A percentile compares a stretch with the other conserved stretches of the same genome.
These are phyloP conservation scores for Trichoderma harzianum DNA, from an alignment of 2,329 filamentous ascomycete species.

Conservation along the genomic window DNA sequence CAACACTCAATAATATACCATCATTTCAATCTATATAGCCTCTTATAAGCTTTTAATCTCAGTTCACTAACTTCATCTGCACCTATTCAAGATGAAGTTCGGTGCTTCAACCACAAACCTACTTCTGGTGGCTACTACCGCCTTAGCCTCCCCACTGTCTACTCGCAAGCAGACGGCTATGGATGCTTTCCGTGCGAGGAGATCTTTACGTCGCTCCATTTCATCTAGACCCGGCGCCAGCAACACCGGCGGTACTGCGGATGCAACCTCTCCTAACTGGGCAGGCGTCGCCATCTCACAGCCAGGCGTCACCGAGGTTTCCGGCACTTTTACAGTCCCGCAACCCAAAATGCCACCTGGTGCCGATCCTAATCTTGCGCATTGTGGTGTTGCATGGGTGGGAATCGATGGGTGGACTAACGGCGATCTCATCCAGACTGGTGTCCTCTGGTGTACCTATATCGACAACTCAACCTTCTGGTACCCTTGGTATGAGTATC, in stretches of 20 bases:
- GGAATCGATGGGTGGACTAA: constrained; percentile 4
- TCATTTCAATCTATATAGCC: neutral
- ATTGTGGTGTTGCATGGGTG: constrained; percentile 7
- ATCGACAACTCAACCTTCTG: neutral
- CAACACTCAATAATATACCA: neutral
- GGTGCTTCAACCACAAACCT: neutral
- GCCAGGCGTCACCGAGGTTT: neutral
- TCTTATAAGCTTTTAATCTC: neutral
- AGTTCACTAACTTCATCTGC: neutral
- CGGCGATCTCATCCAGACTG: constrained; percentile 8
- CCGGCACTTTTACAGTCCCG: constrained; percentile 1
- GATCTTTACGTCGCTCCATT: neutral
- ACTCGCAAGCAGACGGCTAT: constrained; percentile 3
- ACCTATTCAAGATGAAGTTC: neutral
- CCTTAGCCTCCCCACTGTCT: neutral
- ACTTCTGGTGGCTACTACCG: neutral
- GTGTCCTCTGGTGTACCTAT: neutral
- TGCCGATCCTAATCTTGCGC: neutral
- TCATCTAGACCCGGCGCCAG: neutral
- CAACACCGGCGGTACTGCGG: neutral
- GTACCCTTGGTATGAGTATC: constrained; percentile 12
- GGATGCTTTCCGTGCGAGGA: neutral
- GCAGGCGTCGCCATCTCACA: neutral
- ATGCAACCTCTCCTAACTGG: neutral
- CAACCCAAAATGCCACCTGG: neutral